These are phyloP conservation scores for Grammothele lineata DNA, from an alignment of 768 basidiomycete species.

Conservation along the genomic window DNA sequence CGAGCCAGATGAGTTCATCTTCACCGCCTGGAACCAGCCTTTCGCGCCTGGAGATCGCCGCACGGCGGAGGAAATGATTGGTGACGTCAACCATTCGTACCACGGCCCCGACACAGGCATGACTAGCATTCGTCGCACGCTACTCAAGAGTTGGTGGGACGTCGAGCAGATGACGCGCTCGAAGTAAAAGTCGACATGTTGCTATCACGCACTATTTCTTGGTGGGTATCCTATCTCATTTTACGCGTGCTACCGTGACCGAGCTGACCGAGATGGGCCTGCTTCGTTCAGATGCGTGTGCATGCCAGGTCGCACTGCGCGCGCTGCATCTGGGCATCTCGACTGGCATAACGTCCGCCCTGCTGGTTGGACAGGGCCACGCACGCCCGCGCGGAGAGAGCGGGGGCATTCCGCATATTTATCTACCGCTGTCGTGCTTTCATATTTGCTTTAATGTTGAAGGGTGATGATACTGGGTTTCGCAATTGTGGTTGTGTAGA, in stretches of 20 bases:
- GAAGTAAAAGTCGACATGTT: not conserved
- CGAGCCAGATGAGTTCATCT: conserved; percentile 49
- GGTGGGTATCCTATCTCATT: no score
- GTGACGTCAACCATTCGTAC: conserved; percentile 34
- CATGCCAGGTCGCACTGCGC: not conserved
- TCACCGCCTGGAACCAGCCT: conserved; percentile 59
- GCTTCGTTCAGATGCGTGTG: not conserved
- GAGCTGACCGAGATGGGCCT: no score
- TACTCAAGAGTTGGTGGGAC: conserved; percentile 31
- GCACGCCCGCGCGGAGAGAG: no score
- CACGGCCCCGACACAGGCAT: conserved; percentile 25
- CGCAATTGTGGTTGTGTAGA: no score
- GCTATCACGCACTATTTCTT: not conserved
- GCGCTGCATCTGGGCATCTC: not conserved
- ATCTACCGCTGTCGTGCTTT: conserved; percentile 6
- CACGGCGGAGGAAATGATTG: conserved; percentile 49
- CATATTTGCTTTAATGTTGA: not conserved
- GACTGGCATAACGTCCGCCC: not conserved
- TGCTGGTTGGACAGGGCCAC: no score
- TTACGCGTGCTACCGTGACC: no score
- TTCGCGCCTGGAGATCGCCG: conserved; percentile 64
- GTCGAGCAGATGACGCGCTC: conserved; percentile 25
- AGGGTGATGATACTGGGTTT: not conserved
- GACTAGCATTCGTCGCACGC: conserved; percentile 26
- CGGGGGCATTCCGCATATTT: conserved; percentile 4